Evolutionary conservation across 2,329 filamentous ascomycete genomes (phyloP).

Genomic region (Davidsoniella virescens): DNA sequence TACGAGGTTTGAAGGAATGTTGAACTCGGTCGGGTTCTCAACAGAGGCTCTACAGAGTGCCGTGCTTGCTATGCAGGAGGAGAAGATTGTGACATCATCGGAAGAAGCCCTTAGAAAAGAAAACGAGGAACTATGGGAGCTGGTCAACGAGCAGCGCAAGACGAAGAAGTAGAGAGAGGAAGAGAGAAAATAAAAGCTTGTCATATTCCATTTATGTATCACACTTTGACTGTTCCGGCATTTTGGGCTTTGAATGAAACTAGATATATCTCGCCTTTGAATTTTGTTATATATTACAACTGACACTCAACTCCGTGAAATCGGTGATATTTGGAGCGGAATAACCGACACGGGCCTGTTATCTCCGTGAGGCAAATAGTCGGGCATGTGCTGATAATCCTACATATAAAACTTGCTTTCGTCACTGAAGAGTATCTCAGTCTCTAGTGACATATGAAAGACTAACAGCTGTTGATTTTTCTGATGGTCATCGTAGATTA

Average conservation of each 20-base stretch:
- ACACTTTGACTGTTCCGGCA: not conserved
- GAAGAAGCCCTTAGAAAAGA: slow-evolving; percentile 15
- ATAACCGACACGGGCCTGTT: too few species aligned
- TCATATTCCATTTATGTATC: not conserved
- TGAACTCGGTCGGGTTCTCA: slow-evolving; percentile 31
- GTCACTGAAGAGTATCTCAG: not conserved
- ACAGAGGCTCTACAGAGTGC: slow-evolving; percentile 32
- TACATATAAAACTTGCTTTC: not conserved
- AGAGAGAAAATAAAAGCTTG: not conserved
- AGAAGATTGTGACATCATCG: slow-evolving; percentile 5
- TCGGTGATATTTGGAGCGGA: too few species aligned
- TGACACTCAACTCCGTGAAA: too few species aligned
- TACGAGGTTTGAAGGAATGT: slow-evolving; percentile 28
- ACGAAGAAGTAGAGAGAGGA: slow-evolving; percentile 19
- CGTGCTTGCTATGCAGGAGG: slow-evolving; percentile 20
- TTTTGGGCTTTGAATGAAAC: not conserved
- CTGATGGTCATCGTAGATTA: not conserved
- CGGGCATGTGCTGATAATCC: too few species aligned
- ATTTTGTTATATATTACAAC: not conserved
- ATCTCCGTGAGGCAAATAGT: too few species aligned
- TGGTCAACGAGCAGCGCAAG: slow-evolving; percentile 23
- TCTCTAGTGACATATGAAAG: not conserved
- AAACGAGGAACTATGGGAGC: slow-evolving; percentile 25
- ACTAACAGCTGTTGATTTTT: not conserved
- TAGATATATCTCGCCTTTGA: not conserved